Base-by-base conservation (phyloP, 345 rosid genomes). In the Salix suchowensis region DNA sequence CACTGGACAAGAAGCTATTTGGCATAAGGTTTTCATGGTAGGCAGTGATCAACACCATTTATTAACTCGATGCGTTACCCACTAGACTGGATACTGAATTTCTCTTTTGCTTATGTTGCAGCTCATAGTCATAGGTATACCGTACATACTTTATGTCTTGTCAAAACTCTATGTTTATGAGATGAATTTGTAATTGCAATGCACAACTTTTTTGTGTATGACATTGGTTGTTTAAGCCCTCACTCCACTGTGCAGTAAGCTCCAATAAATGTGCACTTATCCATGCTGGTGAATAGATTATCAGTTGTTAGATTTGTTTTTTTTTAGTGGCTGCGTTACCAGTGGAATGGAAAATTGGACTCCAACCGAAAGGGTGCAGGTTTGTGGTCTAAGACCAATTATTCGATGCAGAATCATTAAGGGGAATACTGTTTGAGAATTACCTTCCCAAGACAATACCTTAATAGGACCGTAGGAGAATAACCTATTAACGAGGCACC, bases 1-100 rank as follows among this genome's bases (percentile, higher is more conserved):
- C 82, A 91, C 88, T 30, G 98, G 96, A 10, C 98, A 95, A 84
- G 97, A 95, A 87, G 81, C 97, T 78, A 88, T 95, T 78, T 95
- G 97, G 98, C 94, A 85, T 78, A 90, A 90, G 83, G 97, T 95
- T 84, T 95, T 92, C 82, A 88, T 80, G 96, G 98, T 95, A 78
- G 82, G 67, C 55, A 39, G 37, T 37, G 46, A 30, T 65, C 30
- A 50, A 30, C 26, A 16, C 18, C 10, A 32, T 48, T 50, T 61
- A 64, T 60, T 50, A 70, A 73, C 18, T 54, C 16, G 39, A 62
- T 61, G 23, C 21, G 9, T 42, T 26, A 62, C 14, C 66, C 26
- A 26, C 30, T 24, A 24, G 30, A n/a, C 13, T n/a, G 26, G 30
- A 21, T 42, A 7, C 18, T 30, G 21, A 6, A 32, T 42, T 68